Evolutionary conservation across 345 rosid species (phyloP).

Genomic region (Eutrema japonicum): DNA sequence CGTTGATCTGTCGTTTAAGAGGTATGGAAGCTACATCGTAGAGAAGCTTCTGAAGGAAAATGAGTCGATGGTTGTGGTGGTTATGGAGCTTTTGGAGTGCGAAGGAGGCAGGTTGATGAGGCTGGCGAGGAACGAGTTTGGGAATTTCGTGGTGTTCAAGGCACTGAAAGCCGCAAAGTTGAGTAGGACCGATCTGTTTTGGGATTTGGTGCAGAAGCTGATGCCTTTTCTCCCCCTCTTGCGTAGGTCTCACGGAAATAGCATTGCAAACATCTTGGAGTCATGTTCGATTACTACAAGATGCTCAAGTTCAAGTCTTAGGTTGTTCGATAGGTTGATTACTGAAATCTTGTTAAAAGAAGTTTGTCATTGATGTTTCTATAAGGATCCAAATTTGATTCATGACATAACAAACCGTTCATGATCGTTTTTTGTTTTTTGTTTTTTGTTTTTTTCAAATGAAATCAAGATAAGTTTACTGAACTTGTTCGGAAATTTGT

Average conservation of each 20-base stretch:
- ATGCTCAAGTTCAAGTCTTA: neutral
- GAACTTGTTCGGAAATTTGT: neutral
- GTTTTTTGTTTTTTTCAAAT: neutral
- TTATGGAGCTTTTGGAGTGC: conserved; percentile 14
- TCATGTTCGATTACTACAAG: neutral
- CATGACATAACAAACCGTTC: neutral
- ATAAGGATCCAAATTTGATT: neutral
- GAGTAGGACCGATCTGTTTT: neutral
- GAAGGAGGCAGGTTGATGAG: conserved; percentile 3
- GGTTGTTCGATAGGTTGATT: neutral
- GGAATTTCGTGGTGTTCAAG: conserved; percentile 10
- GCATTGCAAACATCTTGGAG: conserved; percentile 17
- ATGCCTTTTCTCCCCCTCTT: conserved; percentile 18
- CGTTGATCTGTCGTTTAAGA: conserved; percentile 13
- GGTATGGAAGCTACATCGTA: conserved; percentile 16
- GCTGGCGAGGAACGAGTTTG: conserved; percentile 15
- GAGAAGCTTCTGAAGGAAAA: conserved; percentile 15
- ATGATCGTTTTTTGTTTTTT: neutral
- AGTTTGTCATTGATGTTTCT: neutral
- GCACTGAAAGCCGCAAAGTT: neutral
- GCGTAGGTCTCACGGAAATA: conserved; percentile 14
- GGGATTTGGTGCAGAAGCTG: conserved; percentile 4
- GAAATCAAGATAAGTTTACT: neutral
- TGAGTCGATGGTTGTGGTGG: neutral
- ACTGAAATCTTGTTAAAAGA: neutral